These are phyloP conservation scores for Umbelopsis ramanniana DNA, from an alignment of 192 early-diverging fungal genomes.

Conservation along the genomic window DNA sequence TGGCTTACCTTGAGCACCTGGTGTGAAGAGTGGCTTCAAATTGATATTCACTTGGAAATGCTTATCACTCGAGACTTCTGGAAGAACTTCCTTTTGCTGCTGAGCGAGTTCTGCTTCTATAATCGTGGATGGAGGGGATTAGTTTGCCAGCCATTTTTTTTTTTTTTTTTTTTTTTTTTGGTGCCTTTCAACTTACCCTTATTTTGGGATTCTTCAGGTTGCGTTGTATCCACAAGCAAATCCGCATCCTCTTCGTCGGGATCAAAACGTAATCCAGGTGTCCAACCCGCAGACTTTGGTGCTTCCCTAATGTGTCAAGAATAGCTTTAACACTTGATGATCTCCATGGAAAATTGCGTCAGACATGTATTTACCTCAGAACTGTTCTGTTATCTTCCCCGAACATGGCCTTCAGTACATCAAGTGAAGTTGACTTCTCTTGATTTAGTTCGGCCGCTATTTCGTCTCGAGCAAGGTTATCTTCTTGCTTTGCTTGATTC, in stretches of 20 bases:
- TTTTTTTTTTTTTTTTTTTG: too few relatives aligned
- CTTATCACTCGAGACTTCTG: conserved; percentile 42
- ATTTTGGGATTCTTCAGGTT: not conserved
- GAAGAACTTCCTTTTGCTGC: conserved; percentile 20
- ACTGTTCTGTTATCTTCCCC: conserved; percentile 35
- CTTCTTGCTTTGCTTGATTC: not conserved
- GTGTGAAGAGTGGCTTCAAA: conserved; percentile 42
- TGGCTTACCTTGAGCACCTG: conserved; percentile 33
- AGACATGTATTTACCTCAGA: not conserved
- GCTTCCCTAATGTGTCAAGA: not conserved
- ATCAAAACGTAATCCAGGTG: conserved; percentile 49
- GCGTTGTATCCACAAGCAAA: conserved; percentile 12
- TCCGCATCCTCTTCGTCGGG: conserved; percentile 47
- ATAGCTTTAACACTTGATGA: not conserved
- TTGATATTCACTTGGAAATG: conserved; percentile 45
- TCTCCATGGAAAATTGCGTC: not conserved
- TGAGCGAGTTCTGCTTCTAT: not conserved
- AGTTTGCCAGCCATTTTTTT: too few relatives aligned
- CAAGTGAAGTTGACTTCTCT: conserved; percentile 53
- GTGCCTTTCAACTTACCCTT: not conserved
- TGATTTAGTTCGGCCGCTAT: conserved; percentile 40
- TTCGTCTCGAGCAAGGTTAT: conserved; percentile 44
- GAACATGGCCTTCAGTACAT: conserved; percentile 56
- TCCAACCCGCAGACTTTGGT: conserved; percentile 24
- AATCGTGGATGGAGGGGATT: too few relatives aligned